Base-by-base conservation (phyloP, 208 protist species). In the Strigomonas oncopelti region DNA sequence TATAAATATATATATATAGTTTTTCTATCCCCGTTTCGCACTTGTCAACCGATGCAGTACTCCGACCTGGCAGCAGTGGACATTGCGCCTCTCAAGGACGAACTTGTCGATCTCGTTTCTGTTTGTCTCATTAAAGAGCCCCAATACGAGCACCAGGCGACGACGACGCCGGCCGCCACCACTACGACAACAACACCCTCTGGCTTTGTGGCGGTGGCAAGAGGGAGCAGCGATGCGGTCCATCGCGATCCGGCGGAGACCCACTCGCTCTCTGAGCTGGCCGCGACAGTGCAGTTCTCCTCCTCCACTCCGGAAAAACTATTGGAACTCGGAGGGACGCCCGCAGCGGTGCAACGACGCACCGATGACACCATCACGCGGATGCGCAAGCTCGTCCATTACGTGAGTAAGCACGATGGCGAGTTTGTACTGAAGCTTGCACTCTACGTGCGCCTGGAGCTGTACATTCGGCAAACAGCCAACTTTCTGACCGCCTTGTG, bases 341-440 rank as follows among this genome's bases (percentile, higher is more conserved):
- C 34, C 34, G n/a, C n/a, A n/a, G n/a, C n/a, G n/a, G n/a, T n/a
- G 34, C 3, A 38, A 9, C 34, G 24, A 31, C 18, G 29, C 42
- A 51, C 54, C 27, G 67, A 74, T 14, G 46, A 71, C 1, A 54
- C 64, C 4, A 64, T 90, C 9, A 25, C 36, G 34, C 74, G 79
- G 1, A 75, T 95, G 42, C 78, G 84, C 0, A 54, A 55, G 24
- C 65, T 95, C 25, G 85, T 89, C 25, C 78, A 91, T 56, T 45
- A 57, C 25, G 85, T 95, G 28, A 83, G 81, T 28, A 67, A 61
- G 7, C 69, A 82, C 16, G 87, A 92, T 67, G 90, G 84, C 0
- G 87, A 95, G 73, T 97, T 94, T 68, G 81, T 97, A 7, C 69
- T 98, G 8, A 98, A 98, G 71, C 64, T 96, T 7, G 92, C 91